A percentile compares a stretch with the other conserved stretches of the same genome.
These are phyloP conservation scores for Tetraselmis chui DNA, from an alignment of 139 green algal genomes.

Conservation along the genomic window DNA sequence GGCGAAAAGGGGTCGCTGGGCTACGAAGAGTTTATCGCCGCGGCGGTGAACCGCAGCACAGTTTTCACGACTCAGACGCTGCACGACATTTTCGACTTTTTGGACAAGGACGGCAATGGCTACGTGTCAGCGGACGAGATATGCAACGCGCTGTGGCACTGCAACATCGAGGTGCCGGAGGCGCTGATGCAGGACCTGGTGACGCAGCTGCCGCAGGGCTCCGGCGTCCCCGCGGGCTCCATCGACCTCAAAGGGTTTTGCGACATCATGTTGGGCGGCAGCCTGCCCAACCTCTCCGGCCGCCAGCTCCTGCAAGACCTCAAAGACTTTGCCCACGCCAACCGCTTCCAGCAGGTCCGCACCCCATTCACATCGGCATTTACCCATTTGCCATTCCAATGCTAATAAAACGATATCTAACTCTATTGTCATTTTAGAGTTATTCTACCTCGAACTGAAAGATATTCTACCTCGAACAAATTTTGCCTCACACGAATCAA, in stretches of 20 bases:
- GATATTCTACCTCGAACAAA: no score
- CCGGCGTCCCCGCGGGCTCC: neutral
- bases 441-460: no score
- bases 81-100: conserved; percentile 17
- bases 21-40: conserved; percentile 54
- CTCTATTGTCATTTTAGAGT: no score
- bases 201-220: neutral
- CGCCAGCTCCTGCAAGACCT: neutral
- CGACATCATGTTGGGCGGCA: neutral
- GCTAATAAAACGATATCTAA: no score
- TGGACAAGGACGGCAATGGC: conserved; percentile 26
- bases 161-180: conserved; percentile 12
- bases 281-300: neutral
- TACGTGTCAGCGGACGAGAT: conserved; percentile 16
- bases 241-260: neutral
- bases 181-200: neutral
- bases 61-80: conserved; percentile 24
- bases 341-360: neutral
- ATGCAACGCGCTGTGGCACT: conserved; percentile 20
- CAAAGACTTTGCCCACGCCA: neutral
- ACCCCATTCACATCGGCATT: no score
- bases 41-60: conserved; percentile 40
- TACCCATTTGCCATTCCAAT: no score
- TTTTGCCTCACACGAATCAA: no score
- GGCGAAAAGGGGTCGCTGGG: conserved; percentile 3